Evolutionary conservation across 805 yeast species (phyloP).

Genomic region (Lipomyces starkeyi): DNA sequence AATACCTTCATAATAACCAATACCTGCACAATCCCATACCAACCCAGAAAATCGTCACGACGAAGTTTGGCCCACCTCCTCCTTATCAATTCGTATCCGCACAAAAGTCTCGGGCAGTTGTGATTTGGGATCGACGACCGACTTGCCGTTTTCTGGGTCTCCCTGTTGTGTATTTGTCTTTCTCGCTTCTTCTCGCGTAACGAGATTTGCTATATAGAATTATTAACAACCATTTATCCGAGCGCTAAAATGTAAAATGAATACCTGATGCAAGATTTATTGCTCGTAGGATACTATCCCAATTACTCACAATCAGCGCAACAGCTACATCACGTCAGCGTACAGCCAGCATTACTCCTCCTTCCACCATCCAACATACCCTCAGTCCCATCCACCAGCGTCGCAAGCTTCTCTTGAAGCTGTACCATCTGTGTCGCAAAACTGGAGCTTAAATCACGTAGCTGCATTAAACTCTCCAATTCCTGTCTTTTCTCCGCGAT

Average conservation of each 20-base stretch:
- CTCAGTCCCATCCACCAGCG: slow-evolving; percentile 35
- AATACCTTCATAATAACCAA: background rate
- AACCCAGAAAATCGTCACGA: background rate
- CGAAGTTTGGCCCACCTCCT: background rate
- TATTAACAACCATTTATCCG: background rate
- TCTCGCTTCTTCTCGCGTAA: slow-evolving; percentile 15
- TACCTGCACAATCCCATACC: background rate
- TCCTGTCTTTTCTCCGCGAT: slow-evolving; percentile 35
- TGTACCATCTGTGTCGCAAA: slow-evolving; percentile 33
- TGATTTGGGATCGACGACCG: slow-evolving; percentile 7
- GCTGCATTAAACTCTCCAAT: slow-evolving; percentile 27
- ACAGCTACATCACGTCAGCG: slow-evolving; percentile 28
- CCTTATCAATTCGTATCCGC: slow-evolving; percentile 23
- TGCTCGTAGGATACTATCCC: slow-evolving; percentile 35
- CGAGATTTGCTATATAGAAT: slow-evolving; percentile 9
- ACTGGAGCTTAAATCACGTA: slow-evolving; percentile 30
- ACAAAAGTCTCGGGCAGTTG: slow-evolving; percentile 33
- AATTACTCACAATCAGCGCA: slow-evolving; percentile 35
- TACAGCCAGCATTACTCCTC: background rate
- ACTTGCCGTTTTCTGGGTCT: slow-evolving; percentile 8
- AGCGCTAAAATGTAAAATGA: background rate
- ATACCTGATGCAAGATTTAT: slow-evolving; percentile 33
- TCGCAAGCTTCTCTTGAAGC: slow-evolving; percentile 28
- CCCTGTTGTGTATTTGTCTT: background rate
- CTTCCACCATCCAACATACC: slow-evolving; percentile 12